Base-by-base conservation (phyloP, 352 stramenopile species). In the Phytophthora brassicae region DNA sequence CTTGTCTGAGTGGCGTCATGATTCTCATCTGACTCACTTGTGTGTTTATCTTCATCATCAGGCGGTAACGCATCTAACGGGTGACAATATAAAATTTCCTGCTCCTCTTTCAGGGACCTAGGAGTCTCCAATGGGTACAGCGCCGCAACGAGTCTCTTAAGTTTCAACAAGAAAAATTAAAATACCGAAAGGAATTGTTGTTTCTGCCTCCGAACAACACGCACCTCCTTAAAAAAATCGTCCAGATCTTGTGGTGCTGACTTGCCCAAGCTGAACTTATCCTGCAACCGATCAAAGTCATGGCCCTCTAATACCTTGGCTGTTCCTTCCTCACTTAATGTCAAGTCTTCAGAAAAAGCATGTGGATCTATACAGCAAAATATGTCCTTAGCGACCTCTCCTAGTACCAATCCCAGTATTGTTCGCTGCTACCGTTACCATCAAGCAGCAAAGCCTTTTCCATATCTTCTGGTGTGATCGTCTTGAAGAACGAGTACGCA, bases 401-500 rank as follows among this genome's bases (percentile, higher is more conserved):
- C 11, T n/a, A n/a, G 4, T 8, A 31, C 14, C 39, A 45, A 45
- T n/a, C 24, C 39, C 9, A 45, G 19, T 11, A 19, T 9, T 24
- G 38, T 50, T 17, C 17, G 7, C 12, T 11, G 59, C 24, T n/a
- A n/a, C n/a, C n/a, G n/a, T n/a, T n/a, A 79, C 81, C 81, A 73
- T 92, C 83, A 4, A 92, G 62, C 36, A 77, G 60, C 44, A 92
- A 61, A 2, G 68, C 66, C 33, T 76, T 58, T 12, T 86, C 76
- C 56, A 90, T 86, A 31, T 89, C 81, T 53, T 81, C 74, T 4
- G 73, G 67, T 44, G 70, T 77, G 20, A 90, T 74, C 20, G 66
- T 76, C 41, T 83, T 81, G 33, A 89, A 91, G 52, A 81, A 88
- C 42, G 79, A 74, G 53, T 81, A 88, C 7, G 77, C 72, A 19